Base-by-base conservation (phyloP, 352 stramenopile genomes). In the Phytopythium kandeliae region DNA sequence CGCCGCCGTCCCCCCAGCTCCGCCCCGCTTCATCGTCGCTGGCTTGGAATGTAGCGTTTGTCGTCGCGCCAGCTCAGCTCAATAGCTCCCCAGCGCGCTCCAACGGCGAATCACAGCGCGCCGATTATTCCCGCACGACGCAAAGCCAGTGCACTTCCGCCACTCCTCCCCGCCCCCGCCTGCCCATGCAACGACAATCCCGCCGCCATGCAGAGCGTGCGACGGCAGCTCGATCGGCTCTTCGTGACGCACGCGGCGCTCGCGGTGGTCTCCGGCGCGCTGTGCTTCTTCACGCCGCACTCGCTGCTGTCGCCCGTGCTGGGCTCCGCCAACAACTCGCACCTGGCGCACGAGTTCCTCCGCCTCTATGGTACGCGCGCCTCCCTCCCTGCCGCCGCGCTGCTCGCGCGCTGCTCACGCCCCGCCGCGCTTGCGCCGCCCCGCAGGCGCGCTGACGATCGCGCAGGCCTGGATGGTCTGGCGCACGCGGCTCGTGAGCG, bases 381-480 rank as follows among this genome's bases (percentile, higher is more conserved):
- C 6, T 42, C 12, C 8, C 26, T 16, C n/a, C 26, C 24, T n/a
- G 16, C 16, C 6, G 3, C n/a, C 45, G 12, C 30, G 9, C 2
- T 16, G 30, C 5, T 22, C 16, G 2, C 33, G 24, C 43, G 26
- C 7, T 10, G 24, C 49, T 4, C 1, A 31, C 30, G 8, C 19
- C 19, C 15, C 34, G 19, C 13, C 16, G n/a, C n/a, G n/a, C 12
- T 12, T 28, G 16, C 9, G 2, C 8, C 16, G 16, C 12, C 5
- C 6, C 45, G 16, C 40, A 92, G 81, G 80, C 17, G 78, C 81
- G 17, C 55, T 94, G 44, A 94, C 84, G 38, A 64, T 92, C 49
- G 84, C 80, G 31, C 84, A 94, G 54, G 81, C 78, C 9, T 94
- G 79, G 78, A 81, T 94, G 58, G 84, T 94, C 44, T 92, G 81